Conservation (phyloP, 2,329 filamentous ascomycete genomes). For the Rasamsonia emersonii region DNA sequence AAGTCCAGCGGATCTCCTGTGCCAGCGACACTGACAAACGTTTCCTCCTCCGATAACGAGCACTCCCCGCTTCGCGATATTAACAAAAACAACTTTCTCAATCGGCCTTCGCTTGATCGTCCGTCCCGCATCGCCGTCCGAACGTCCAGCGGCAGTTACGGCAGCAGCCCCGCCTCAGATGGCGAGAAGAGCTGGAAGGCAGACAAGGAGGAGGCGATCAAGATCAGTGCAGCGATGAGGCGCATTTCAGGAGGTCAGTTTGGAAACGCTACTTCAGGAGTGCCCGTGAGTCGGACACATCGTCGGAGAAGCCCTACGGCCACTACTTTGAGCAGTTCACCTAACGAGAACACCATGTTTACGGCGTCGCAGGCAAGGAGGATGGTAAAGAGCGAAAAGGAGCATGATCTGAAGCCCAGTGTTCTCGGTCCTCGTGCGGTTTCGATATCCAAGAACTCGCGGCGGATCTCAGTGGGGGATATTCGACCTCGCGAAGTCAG, state of each 20-base stretch:
- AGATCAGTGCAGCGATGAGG: constrained; percentile 49
- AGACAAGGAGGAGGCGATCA: constrained; percentile 43
- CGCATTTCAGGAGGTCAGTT: constrained; percentile 41
- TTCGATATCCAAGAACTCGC: constrained; percentile 48
- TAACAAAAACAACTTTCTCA: constrained; percentile 41
- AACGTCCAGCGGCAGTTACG: constrained; percentile 29
- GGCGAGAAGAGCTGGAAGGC: constrained; percentile 42
- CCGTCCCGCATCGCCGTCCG: constrained; percentile 31
- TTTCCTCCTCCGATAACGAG: constrained; percentile 53
- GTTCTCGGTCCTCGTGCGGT: constrained; percentile 55
- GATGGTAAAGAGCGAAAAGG: constrained; percentile 56
- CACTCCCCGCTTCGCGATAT: constrained; percentile 48
- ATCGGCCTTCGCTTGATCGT: constrained; percentile 37
- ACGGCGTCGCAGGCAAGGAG: constrained; percentile 57
- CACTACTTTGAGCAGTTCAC: constrained; percentile 42
- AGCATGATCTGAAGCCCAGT: constrained; percentile 45
- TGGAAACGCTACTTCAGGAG: constrained; percentile 28
- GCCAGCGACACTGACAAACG: constrained; percentile 49
- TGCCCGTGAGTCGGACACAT: constrained; percentile 36
- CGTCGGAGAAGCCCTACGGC: constrained; percentile 49
- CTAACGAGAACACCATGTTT: constrained; percentile 52
- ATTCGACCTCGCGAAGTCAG: constrained; percentile 31
- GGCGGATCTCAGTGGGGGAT: constrained; percentile 35
- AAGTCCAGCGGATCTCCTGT: constrained; percentile 58
- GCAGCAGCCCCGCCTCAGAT: constrained; percentile 33